Evolutionary conservation across 495 filamentous ascomycete genomes (phyloP).

Genomic region (Tuber indicum): DNA sequence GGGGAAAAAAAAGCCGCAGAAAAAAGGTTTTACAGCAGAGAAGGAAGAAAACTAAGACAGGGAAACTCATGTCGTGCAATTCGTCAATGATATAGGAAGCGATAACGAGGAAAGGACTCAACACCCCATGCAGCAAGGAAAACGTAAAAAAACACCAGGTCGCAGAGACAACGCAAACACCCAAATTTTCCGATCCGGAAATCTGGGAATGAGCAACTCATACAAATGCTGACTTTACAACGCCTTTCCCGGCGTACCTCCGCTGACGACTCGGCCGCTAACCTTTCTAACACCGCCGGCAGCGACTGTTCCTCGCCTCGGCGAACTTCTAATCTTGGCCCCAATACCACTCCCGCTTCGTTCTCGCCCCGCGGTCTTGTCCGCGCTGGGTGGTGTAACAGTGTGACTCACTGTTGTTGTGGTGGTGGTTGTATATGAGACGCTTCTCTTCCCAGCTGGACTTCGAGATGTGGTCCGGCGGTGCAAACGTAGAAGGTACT

Average conservation of each 20-base stretch:
- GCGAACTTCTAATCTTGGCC: conserved; percentile 66
- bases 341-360: conserved; percentile 60
- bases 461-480: conserved; percentile 34
- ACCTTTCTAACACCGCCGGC: conserved; percentile 74
- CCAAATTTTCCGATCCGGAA: conserved; percentile 5
- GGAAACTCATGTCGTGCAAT: conserved; percentile 4
- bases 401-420: conserved; percentile 56
- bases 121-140: conserved; percentile 6
- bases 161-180: conserved; percentile 5
- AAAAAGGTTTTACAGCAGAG: neutral
- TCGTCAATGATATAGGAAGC: conserved; percentile 7
- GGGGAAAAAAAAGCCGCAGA: neutral
- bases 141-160: conserved; percentile 30
- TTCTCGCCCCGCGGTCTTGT: conserved; percentile 36
- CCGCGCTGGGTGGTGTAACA: conserved; percentile 52
- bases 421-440: conserved; percentile 56
- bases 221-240: conserved; percentile 35
- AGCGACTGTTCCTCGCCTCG: conserved; percentile 53
- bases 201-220: conserved; percentile 10
- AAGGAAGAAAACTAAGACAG: conserved; percentile 2
- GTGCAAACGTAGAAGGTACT: conserved; percentile 38
- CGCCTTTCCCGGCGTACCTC: conserved; percentile 46
- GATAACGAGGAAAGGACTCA: conserved; percentile 11
- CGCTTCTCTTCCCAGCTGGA: conserved; percentile 43
- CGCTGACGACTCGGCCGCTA: conserved; percentile 84